These are phyloP conservation scores for Gastrolobium villosum DNA, from an alignment of 306 rosid genomes.

Conservation along the genomic window DNA sequence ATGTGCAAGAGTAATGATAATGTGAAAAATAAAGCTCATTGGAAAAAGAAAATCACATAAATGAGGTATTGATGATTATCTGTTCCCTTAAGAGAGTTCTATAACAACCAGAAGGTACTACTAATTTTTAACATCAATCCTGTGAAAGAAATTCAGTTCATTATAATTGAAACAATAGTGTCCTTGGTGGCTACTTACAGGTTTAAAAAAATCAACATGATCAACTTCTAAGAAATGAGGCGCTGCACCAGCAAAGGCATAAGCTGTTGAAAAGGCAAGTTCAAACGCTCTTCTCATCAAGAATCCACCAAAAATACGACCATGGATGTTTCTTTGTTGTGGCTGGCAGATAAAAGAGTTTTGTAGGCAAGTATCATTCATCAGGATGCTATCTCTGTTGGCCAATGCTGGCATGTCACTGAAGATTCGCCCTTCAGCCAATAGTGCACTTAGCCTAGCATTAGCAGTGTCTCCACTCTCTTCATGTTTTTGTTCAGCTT, in stretches of 20 bases:
- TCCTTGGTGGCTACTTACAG: slow-evolving; percentile 63
- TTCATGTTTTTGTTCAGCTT: slow-evolving; percentile 54
- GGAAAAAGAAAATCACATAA: neutral
- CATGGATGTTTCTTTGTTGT: slow-evolving; percentile 88
- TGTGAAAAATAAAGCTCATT: neutral
- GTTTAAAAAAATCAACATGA: slow-evolving; percentile 89
- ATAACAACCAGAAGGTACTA: slow-evolving; percentile 1
- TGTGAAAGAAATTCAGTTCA: slow-evolving; percentile 25
- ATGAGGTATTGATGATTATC: slow-evolving; percentile 19
- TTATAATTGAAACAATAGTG: neutral
- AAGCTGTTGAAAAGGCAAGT: slow-evolving; percentile 85
- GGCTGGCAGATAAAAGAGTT: slow-evolving; percentile 94
- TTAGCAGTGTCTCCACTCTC: slow-evolving; percentile 51
- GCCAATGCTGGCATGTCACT: slow-evolving; percentile 92
- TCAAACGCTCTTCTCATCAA: slow-evolving; percentile 93
- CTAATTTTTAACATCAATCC: neutral
- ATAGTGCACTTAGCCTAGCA: slow-evolving; percentile 67
- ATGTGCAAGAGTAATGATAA: slow-evolving; percentile 29
- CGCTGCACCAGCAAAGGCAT: slow-evolving; percentile 84
- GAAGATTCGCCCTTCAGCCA: slow-evolving; percentile 83
- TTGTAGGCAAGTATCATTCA: slow-evolving; percentile 73
- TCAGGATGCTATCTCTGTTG: slow-evolving; percentile 83
- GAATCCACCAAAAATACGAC: slow-evolving; percentile 91
- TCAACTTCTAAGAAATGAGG: slow-evolving; percentile 91
- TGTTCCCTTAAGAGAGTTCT: slow-evolving; percentile 6